Conservation (phyloP, 2,329 filamentous ascomycete species). For the Fusarium globosum region DNA sequence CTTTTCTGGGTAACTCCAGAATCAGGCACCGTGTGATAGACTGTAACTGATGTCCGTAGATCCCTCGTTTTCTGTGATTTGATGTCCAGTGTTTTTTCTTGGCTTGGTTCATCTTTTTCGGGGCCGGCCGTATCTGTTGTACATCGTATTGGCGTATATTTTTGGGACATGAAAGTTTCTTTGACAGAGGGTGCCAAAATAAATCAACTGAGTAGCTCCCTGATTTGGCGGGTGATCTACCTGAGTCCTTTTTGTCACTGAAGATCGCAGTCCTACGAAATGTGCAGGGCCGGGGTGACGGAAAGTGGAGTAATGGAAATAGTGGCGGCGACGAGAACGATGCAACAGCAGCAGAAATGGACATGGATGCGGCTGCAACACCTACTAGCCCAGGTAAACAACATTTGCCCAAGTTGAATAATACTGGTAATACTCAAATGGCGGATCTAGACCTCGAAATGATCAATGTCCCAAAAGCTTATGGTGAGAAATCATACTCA, state of each 20-base stretch:
- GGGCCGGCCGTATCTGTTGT: conserved; percentile 25
- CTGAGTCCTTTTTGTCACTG: not conserved
- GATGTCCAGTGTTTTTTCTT: conserved; percentile 32
- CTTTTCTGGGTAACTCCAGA: conserved; percentile 9
- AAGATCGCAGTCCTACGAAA: not conserved
- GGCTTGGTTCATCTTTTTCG: conserved; percentile 33
- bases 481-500: conserved; percentile 6
- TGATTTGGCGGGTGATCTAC: too few relatives aligned
- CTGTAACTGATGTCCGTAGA: conserved; percentile 7
- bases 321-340: conserved; percentile 28
- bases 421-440: not conserved
- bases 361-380: not conserved
- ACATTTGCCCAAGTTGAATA: not conserved
- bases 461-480: conserved; percentile 1
- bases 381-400: not conserved
- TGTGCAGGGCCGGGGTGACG: conserved; percentile 16
- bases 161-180: conserved; percentile 24
- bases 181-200: not conserved
- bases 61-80: conserved; percentile 35
- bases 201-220: too few relatives aligned
- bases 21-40: conserved; percentile 23
- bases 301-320: conserved; percentile 22
- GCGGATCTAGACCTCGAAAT: not conserved
- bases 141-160: conserved; percentile 27
- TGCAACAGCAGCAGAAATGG: not conserved